These are phyloP conservation scores for Ogataea hybrid DNA, from an alignment of 1,139 yeast species.

Conservation along the genomic window DNA sequence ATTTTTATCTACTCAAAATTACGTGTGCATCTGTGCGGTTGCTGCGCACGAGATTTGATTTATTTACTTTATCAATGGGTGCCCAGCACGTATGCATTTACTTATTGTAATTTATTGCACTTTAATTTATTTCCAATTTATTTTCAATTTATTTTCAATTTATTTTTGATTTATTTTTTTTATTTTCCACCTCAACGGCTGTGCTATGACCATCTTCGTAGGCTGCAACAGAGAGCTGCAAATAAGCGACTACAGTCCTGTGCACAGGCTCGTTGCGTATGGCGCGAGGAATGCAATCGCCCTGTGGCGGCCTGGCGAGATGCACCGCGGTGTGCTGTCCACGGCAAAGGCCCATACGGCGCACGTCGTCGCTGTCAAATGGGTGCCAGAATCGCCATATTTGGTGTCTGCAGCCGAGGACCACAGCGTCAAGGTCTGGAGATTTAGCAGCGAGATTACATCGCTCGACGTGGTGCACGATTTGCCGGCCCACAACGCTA, in stretches of 20 bases:
- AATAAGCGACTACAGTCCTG: constrained; percentile 55
- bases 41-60: no score
- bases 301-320: constrained; percentile 52
- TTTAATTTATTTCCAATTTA: no score
- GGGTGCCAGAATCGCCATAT: constrained; percentile 45
- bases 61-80: not conserved
- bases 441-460: constrained; percentile 21
- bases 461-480: constrained; percentile 34
- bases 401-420: constrained; percentile 71
- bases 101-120: no score
- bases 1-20: no score
- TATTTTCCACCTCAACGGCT: constrained; percentile 3
- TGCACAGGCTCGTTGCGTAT: constrained; percentile 53
- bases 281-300: constrained; percentile 79
- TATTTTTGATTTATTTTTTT: no score
- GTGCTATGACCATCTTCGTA: constrained; percentile 46
- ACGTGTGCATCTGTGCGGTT: no score
- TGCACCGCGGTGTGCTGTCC: constrained; percentile 45
- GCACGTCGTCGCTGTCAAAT: constrained; percentile 59
- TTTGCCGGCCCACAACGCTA: constrained; percentile 38
- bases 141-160: no score
- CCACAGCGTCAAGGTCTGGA: constrained; percentile 61
- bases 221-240: constrained; percentile 81
- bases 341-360: constrained; percentile 60
- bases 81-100: no score